Conservation (phyloP, 2,329 filamentous ascomycete species). For the Pyrenochaeta sp. region DNA sequence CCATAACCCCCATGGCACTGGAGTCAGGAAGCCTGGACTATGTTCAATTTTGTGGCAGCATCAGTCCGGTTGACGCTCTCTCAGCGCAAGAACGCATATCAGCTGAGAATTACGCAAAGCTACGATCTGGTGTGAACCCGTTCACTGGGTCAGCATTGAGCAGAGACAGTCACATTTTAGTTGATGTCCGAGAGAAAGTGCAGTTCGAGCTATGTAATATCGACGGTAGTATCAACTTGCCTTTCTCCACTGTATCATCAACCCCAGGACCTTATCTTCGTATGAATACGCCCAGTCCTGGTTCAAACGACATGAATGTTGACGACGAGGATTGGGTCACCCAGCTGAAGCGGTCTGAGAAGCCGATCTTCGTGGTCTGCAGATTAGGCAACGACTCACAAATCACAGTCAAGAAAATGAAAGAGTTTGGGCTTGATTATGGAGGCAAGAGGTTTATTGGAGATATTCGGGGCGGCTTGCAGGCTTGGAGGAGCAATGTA, state of each 20-base stretch:
- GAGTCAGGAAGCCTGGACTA: constrained; percentile 78
- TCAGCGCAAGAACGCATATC: constrained; percentile 72
- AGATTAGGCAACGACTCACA: constrained; percentile 83
- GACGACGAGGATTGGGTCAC: constrained; percentile 39
- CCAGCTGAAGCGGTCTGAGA: constrained; percentile 39
- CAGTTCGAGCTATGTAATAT: constrained; percentile 85
- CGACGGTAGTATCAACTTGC: constrained; percentile 77
- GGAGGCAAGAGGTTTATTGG: constrained; percentile 67
- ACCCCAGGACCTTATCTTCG: constrained; percentile 23
- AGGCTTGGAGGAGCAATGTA: constrained; percentile 75
- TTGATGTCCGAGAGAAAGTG: constrained; percentile 86
- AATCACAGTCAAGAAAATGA: constrained; percentile 70
- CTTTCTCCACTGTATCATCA: constrained; percentile 64
- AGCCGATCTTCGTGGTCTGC: constrained; percentile 76
- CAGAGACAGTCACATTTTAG: constrained; percentile 63
- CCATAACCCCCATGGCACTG: constrained; percentile 70
- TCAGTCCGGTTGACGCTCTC: constrained; percentile 65
- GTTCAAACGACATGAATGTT: constrained; percentile 9
- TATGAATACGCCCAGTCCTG: not conserved
- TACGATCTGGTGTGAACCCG: constrained; percentile 42
- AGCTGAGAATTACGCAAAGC: constrained; percentile 65
- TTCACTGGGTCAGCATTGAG: constrained; percentile 41
- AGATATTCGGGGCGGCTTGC: constrained; percentile 76
- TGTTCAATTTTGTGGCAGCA: constrained; percentile 80
- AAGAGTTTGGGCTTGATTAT: constrained; percentile 65